Evolutionary conservation across 2,329 filamentous ascomycete species (phyloP).

Genomic region (Pseudocercospora vitis): DNA sequence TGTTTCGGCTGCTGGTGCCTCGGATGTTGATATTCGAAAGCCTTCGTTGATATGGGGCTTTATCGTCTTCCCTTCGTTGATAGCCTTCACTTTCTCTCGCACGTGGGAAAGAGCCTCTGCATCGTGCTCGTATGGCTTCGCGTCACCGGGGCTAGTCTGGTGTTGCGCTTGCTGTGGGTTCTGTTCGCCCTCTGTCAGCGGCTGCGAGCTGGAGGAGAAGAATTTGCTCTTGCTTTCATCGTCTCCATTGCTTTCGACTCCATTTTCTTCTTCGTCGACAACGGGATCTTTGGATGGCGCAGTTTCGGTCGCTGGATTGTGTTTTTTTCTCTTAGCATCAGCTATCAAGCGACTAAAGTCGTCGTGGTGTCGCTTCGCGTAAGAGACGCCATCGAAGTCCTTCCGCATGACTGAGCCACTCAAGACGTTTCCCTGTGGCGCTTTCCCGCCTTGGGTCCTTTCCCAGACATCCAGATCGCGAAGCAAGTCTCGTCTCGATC

Average conservation of each 20-base stretch:
- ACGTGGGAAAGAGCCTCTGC: constrained; percentile 29
- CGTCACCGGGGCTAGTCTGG: not conserved
- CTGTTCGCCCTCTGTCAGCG: constrained; percentile 13
- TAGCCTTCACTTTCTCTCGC: constrained; percentile 29
- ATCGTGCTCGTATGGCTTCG: constrained; percentile 30
- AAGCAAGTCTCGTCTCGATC: constrained; percentile 68
- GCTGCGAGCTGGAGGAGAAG: constrained; percentile 5
- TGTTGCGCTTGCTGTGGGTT: constrained; percentile 4
- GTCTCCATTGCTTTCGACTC: constrained; percentile 14
- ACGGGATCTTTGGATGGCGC: constrained; percentile 14
- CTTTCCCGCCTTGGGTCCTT: constrained; percentile 68
- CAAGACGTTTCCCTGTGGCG: constrained; percentile 44
- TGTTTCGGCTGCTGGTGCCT: constrained; percentile 8
- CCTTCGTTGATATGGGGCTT: constrained; percentile 27
- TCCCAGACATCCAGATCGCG: constrained; percentile 86
- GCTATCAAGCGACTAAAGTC: constrained; percentile 81
- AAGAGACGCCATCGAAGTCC: constrained; percentile 78
- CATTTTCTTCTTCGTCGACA: too few species aligned
- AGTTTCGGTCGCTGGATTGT: constrained; percentile 24
- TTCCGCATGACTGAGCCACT: constrained; percentile 69
- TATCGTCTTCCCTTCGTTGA: constrained; percentile 25
- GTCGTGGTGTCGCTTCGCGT: constrained; percentile 69
- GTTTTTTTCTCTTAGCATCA: constrained; percentile 63
- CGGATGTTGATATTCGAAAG: constrained; percentile 18
- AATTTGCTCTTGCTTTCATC: constrained; percentile 24